Evolutionary conservation across 306 rosid genomes (phyloP).

Genomic region (Rosa multiflora): DNA sequence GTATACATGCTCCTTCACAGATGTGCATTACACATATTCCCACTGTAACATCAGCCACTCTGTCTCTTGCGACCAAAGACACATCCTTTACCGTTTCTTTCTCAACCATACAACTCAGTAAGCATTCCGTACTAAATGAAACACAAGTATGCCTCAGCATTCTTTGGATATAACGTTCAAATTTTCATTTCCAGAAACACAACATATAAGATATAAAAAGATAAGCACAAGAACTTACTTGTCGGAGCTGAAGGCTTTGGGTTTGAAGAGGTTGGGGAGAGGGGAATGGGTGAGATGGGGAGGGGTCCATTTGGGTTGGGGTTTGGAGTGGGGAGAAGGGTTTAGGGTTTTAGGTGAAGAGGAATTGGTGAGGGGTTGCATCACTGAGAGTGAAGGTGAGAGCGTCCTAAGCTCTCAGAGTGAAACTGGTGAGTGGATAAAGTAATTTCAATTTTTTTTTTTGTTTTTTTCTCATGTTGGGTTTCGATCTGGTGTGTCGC

Average conservation of each 20-base stretch:
- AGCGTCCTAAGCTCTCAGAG: not conserved
- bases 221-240: constrained; percentile 49
- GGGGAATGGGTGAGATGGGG: not conserved
- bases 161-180: not conserved
- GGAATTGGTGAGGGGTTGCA: constrained; percentile 56
- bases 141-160: constrained; percentile 2
- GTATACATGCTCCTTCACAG: constrained; percentile 53
- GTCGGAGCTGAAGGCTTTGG: constrained; percentile 65
- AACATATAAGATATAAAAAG: not conserved
- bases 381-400: constrained; percentile 20
- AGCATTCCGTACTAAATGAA: not conserved
- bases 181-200: not conserved
- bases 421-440: constrained; percentile 6
- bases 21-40: constrained; percentile 51
- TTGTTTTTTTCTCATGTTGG: too few relatives aligned
- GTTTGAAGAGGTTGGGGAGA: constrained; percentile 3
- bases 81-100: not conserved
- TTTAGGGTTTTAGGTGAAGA: constrained; percentile 60
- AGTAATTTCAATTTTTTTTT: not conserved
- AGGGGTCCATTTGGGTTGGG: constrained; percentile 29
- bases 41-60: not conserved
- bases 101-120: not conserved
- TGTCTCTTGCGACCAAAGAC: not conserved
- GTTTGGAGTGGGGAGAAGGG: constrained; percentile 23
- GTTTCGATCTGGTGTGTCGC: too few relatives aligned